Percentiles rank a stretch among this genome's conserved stretches.
These are phyloP conservation scores for Musa schizocarpa DNA, from an alignment of 176 grass and related monocot genomes.

Conservation along the genomic window DNA sequence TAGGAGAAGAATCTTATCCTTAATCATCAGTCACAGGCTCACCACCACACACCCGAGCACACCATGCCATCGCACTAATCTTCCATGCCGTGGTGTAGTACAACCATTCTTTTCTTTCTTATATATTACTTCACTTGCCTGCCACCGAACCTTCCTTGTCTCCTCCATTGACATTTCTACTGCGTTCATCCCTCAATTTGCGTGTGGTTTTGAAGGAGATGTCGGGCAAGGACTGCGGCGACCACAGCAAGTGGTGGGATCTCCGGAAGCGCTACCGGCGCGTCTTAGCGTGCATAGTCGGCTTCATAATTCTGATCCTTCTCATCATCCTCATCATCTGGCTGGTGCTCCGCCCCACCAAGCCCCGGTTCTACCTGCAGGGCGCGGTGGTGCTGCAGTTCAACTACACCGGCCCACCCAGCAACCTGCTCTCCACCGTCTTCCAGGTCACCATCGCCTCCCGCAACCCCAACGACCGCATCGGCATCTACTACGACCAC, in stretches of 20 bases:
- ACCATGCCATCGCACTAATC: too few species aligned
- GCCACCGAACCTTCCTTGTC: too few species aligned
- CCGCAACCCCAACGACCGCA: conserved; percentile 66
- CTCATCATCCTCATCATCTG: conserved; percentile 49
- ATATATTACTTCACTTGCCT: too few species aligned
- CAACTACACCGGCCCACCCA: conserved; percentile 19
- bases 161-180: too few species aligned
- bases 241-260: conserved; percentile 40
- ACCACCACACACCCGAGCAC: too few species aligned
- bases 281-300: background rate
- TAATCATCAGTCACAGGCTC: too few species aligned
- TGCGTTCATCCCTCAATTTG: background rate
- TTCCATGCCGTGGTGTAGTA: too few species aligned
- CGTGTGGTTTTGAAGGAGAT: conserved; percentile 6
- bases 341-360: conserved; percentile 63
- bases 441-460: conserved; percentile 65
- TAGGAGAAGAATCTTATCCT: too few species aligned
- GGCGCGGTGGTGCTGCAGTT: conserved; percentile 45
- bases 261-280: background rate
- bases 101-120: too few species aligned
- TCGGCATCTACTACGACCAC: conserved; percentile 76
- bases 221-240: conserved; percentile 50
- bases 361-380: conserved; percentile 71
- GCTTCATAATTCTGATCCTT: conserved; percentile 19
- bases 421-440: conserved; percentile 29